phyloP scores from a whole-genome alignment of 305 asterid genomes.

The Salvia sclarea region DNA sequence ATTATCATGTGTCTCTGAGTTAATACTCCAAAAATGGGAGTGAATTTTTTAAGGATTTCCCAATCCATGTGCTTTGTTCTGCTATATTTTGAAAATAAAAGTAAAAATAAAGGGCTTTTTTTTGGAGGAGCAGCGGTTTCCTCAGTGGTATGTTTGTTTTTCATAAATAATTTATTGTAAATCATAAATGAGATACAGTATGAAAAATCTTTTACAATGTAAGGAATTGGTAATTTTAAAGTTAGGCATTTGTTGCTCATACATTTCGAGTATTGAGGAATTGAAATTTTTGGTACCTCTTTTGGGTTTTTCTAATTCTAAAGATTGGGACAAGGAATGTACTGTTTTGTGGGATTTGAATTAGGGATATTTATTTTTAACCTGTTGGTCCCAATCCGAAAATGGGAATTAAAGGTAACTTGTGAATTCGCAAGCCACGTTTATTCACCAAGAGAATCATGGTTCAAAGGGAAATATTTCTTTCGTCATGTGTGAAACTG shows the following conservation, averaged over 20 bases:
- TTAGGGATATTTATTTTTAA: not conserved
- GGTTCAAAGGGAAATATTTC: not conserved
- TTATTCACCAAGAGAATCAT: constrained; percentile 22
- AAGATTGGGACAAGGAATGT: not conserved
- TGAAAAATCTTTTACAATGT: not conserved
- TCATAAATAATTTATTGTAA: not conserved
- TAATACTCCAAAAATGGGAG: constrained; percentile 21
- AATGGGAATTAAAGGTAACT: not conserved
- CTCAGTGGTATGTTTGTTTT: constrained; percentile 3
- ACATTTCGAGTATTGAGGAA: not conserved
- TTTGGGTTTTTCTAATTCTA: not conserved
- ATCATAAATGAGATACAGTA: not conserved
- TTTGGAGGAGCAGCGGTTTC: constrained; percentile 7
- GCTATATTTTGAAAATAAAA: constrained; percentile 9
- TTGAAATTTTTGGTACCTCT: not conserved
- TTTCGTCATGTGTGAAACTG: not conserved
- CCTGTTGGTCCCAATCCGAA: not conserved
- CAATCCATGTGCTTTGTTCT: constrained; percentile 28
- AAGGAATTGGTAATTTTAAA: not conserved
- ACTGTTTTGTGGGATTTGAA: constrained; percentile 2
- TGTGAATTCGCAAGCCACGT: not conserved
- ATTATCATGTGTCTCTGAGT: constrained; percentile 31
- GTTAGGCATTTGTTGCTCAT: not conserved
- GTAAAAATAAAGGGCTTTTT: not conserved
- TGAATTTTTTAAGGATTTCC: constrained; percentile 6